These are phyloP conservation scores for Monosporascus sp. DNA, from an alignment of 2,329 filamentous ascomycete species.

Conservation along the genomic window DNA sequence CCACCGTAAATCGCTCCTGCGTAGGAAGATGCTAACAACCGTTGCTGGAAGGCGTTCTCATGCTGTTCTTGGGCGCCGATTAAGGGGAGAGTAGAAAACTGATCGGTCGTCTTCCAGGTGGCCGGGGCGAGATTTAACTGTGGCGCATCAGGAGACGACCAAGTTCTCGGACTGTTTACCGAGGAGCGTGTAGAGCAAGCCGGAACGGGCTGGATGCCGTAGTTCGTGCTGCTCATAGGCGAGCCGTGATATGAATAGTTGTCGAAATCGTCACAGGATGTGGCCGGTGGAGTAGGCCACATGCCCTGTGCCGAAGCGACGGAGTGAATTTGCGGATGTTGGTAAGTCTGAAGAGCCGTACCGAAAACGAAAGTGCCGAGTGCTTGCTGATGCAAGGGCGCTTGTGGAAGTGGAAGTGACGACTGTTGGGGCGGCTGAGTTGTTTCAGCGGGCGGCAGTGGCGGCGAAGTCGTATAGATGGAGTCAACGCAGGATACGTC, in stretches of 20 bases:
- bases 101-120: conserved; percentile 7
- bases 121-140: conserved; percentile 10
- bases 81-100: conserved; percentile 5
- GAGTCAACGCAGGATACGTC: conserved; percentile 8
- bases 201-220: conserved; percentile 4
- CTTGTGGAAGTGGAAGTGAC: conserved; percentile 1
- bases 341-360: conserved; percentile 13
- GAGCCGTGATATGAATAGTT: conserved; percentile 31
- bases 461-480: conserved; percentile 13
- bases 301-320: conserved; percentile 16
- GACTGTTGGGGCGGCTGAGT: conserved; percentile 9
- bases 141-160: conserved; percentile 15
- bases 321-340: conserved; percentile 13
- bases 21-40: conserved; percentile 5
- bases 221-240: conserved; percentile 16
- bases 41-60: conserved; percentile 8
- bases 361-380: not conserved
- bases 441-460: conserved; percentile 11
- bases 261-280: conserved; percentile 32
- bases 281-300: conserved; percentile 33
- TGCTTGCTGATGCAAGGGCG: not conserved
- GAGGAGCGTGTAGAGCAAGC: conserved; percentile 7
- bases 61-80: conserved; percentile 4
- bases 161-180: conserved; percentile 26
- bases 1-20: conserved; percentile 1